Evolutionary conservation across 192 early-diverging fungal genomes (phyloP), one percentile per base, ranked within the genome.

Genomic region (Podila verticillata): DNA sequence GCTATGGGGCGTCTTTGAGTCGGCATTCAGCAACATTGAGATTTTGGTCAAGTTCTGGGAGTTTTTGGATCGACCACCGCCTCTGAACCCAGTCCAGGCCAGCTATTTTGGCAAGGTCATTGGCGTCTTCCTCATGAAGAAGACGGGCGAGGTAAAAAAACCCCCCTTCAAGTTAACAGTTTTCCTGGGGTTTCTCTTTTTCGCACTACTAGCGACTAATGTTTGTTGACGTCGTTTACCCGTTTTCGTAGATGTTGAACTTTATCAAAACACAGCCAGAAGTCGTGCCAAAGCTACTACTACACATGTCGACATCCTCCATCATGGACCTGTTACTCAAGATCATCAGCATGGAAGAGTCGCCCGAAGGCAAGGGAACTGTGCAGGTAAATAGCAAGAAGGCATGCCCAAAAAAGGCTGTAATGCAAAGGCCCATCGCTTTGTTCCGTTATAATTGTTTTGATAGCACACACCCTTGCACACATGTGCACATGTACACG

Each of bases 21-120:
- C 91, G 1, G 84, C 92, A 7, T 72, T 96, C 29, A 84, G 87
- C 13, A 91, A 94, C 69, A 82, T 73, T 12, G 90, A 93, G 47
- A 86, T 97, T 51, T 85, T 99, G 17, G 89, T 90, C 67, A 83
- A 89, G 54, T 94, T 98, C 68, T 98, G 97, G 97, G 85, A 87
- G 30, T 85, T 96, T 48, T 84, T 99, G 72, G 93, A 96, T 77
- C 87, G 88, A 36, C 89, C 88, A 8, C 88, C 89, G 15, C 90
- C 91, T 66, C 81, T 97, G 68, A 89, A 95, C 73, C 84, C 91
- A 15, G 83, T 94, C 30, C 95, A 96, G 67, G 94, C 97, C 22
- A 93, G 91, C 54, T 95, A 96, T 82, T 99, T 98, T 83, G 88
- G 87, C 70, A 97, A 97, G 84, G 93, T 97, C 24, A 96, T 96